Conservation (phyloP, 1,284 basidiomycete genomes). For the Xanthoconium separans region DNA sequence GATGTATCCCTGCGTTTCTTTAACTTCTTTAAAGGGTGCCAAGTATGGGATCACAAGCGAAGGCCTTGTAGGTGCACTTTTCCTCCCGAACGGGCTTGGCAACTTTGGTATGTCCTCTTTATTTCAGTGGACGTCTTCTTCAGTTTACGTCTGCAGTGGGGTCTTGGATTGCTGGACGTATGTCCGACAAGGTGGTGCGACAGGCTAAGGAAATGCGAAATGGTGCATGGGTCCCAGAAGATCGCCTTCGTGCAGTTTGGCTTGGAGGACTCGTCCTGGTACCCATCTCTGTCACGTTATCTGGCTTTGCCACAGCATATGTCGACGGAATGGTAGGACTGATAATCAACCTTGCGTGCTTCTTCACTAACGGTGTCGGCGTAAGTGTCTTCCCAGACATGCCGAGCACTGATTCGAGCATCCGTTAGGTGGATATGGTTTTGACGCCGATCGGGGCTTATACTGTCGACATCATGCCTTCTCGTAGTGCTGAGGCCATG, state of each 20-base stretch:
- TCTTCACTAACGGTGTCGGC: slow-evolving; percentile 52
- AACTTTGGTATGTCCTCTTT: slow-evolving; percentile 49
- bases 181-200: slow-evolving; percentile 51
- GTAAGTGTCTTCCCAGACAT: slow-evolving; percentile 29
- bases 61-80: slow-evolving; percentile 59
- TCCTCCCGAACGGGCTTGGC: slow-evolving; percentile 59
- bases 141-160: slow-evolving; percentile 40
- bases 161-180: slow-evolving; percentile 48
- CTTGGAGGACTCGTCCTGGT: slow-evolving; percentile 46
- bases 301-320: slow-evolving; percentile 30
- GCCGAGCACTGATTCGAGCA: neutral
- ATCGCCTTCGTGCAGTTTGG: slow-evolving; percentile 52
- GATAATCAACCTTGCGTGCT: slow-evolving; percentile 38
- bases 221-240: slow-evolving; percentile 56
- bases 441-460: slow-evolving; percentile 56
- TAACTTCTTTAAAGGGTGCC: slow-evolving; percentile 40
- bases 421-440: slow-evolving; percentile 41
- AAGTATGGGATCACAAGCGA: slow-evolving; percentile 61
- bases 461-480: slow-evolving; percentile 53
- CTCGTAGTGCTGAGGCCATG: slow-evolving; percentile 51
- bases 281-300: slow-evolving; percentile 27
- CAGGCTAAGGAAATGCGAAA: slow-evolving; percentile 47
- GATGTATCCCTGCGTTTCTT: neutral
- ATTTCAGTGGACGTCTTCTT: neutral
- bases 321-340: slow-evolving; percentile 42